Evolutionary conservation across 2,329 filamentous ascomycete species (phyloP).

Genomic region (Claviceps humidiphila): DNA sequence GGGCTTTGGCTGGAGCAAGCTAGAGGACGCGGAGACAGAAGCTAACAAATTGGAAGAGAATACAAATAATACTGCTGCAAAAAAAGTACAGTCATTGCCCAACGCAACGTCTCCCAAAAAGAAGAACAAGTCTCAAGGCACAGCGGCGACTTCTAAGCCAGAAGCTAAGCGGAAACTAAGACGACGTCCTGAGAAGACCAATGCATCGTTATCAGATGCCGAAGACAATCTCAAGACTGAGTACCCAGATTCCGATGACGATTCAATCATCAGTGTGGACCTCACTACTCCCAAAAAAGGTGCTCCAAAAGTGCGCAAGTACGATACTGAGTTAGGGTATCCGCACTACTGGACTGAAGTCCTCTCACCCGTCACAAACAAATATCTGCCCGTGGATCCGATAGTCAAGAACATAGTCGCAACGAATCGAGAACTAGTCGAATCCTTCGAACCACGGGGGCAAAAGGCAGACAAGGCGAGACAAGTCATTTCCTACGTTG

Average conservation of each 20-base stretch:
- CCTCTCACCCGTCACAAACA: conserved; percentile 67
- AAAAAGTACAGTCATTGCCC: background rate
- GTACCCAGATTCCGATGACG: conserved; percentile 39
- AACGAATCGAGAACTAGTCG: conserved; percentile 56
- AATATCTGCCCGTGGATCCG: conserved; percentile 66
- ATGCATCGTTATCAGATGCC: conserved; percentile 8
- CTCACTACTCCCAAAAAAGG: conserved; percentile 23
- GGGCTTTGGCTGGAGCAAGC: conserved; percentile 83
- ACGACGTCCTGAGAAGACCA: background rate
- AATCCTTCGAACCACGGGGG: conserved; percentile 71
- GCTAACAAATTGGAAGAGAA: conserved; percentile 16
- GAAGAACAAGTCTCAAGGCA: conserved; percentile 1
- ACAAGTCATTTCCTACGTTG: conserved; percentile 79
- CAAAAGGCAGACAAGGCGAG: conserved; percentile 72
- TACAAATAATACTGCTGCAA: background rate
- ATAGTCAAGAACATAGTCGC: conserved; percentile 56
- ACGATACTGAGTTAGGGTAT: conserved; percentile 65
- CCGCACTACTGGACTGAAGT: conserved; percentile 93
- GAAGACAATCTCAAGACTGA: conserved; percentile 33
- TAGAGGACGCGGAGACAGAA: conserved; percentile 57
- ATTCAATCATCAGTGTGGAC: conserved; percentile 44
- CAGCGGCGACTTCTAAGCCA: background rate
- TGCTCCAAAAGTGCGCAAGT: conserved; percentile 31
- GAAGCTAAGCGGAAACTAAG: background rate
- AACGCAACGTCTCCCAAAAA: conserved; percentile 7